Base-by-base conservation (phyloP, 2,329 filamentous ascomycete genomes). In the Aotearoamyces nothofagi region DNA sequence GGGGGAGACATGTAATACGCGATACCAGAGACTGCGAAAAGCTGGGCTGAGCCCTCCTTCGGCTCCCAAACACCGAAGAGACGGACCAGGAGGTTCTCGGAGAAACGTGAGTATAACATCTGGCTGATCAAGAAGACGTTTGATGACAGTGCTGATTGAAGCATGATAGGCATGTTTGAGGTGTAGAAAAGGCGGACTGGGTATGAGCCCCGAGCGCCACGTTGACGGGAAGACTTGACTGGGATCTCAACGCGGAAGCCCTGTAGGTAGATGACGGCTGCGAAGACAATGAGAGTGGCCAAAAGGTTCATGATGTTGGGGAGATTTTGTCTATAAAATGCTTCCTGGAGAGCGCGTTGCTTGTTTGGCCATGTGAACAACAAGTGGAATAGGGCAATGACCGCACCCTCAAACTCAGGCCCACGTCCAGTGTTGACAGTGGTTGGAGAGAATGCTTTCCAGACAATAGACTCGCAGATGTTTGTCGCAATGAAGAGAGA, bases 101-200 rank as follows among this genome's bases (percentile, higher is more conserved):
- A 90, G 69, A 98, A 96, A 57, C 87, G 86, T 39, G 82, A 92
- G 75, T 92, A 96, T 43, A 98, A 75, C 86, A 96, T 96, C 69
- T 98, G 90, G 55, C 80, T 90, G 63, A 98, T 84, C 41, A 98
- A 67, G 76, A 98, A 98, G 61, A 98, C 74, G 69, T 98, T 98
- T 69, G 87, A 94, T 43, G 83, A 93, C 44, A 98, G 74, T 45
- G 90, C 90, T 26, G 87, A 96, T 67, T 98, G 92, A 56, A 98
- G 71, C 90, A 98, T 98, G 63, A 98, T 98, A 53, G 90, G 90
- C 92, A 98, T 98, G 78, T 98, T 98, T 57, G 86, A 94, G 54
- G 90, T 98, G 67, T 98, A 98, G 75, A 98, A 98, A 35, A 98
- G 81, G 52, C 92, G 87, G 57, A 98, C 75, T 49, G 90, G 90